Conservation (phyloP, 2,329 filamentous ascomycete species). For the Penicillium paneum region DNA sequence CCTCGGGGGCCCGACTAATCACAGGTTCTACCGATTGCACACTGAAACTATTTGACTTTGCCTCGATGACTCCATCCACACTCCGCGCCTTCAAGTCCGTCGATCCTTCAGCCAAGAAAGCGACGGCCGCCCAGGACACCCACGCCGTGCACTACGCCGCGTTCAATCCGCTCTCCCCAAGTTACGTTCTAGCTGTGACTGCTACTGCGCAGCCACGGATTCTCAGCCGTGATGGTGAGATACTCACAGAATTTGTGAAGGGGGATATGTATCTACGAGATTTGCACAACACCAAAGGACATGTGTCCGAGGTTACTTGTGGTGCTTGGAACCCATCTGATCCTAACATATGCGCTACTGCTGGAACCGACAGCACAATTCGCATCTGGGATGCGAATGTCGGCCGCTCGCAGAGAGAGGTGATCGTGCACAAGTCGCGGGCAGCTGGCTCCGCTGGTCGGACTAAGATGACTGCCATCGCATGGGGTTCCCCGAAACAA, state of each 20-base stretch:
- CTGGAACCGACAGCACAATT: constrained; percentile 90
- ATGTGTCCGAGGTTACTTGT: constrained; percentile 85
- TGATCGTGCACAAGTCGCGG: constrained; percentile 93
- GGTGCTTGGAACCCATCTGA: constrained; percentile 90
- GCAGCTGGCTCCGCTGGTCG: constrained; percentile 83
- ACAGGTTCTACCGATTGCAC: constrained; percentile 91
- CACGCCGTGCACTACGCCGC: constrained; percentile 83
- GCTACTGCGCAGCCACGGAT: constrained; percentile 89
- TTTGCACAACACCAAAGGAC: constrained; percentile 96
- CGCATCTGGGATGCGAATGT: constrained; percentile 97
- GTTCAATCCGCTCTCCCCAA: constrained; percentile 79
- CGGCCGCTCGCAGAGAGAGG: constrained; percentile 82
- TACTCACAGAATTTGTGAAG: constrained; percentile 85
- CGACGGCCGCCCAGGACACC: constrained; percentile 68
- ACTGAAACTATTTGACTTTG: constrained; percentile 90
- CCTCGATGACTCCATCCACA: constrained; percentile 91
- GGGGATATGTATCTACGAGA: constrained; percentile 98
- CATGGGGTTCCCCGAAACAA: constrained; percentile 74
- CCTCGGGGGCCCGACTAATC: constrained; percentile 76
- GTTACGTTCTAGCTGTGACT: constrained; percentile 79
- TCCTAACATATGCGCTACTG: constrained; percentile 80
- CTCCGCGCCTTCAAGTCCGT: constrained; percentile 89
- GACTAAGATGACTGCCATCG: constrained; percentile 88
- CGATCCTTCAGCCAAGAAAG: constrained; percentile 77
- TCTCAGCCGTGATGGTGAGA: constrained; percentile 81